A percentile compares a stretch with the other conserved stretches of the same genome.
These are phyloP conservation scores for Fusarium luffae DNA, from an alignment of 2,329 filamentous ascomycete genomes.

Conservation along the genomic window DNA sequence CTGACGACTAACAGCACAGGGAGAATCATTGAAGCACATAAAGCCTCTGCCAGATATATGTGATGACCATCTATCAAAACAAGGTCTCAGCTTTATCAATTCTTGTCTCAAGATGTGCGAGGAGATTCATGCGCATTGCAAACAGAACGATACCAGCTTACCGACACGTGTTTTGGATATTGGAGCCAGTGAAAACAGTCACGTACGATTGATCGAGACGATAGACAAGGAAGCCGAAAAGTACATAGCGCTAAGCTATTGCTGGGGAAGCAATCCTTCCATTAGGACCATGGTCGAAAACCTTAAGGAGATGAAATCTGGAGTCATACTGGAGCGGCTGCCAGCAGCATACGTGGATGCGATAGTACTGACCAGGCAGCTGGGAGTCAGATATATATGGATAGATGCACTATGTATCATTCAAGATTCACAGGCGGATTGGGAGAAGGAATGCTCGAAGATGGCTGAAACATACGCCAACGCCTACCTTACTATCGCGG, in stretches of 20 bases:
- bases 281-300: constrained; percentile 13
- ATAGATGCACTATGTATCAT: constrained; percentile 39
- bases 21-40: constrained; percentile 12
- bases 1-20: constrained; percentile 8
- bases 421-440: constrained; percentile 25
- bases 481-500: constrained; percentile 32
- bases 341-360: constrained; percentile 29
- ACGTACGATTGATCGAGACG: constrained; percentile 11
- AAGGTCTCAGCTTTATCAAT: constrained; percentile 19
- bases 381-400: constrained; percentile 31
- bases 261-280: constrained; percentile 21
- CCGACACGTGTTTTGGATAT: constrained; percentile 33
- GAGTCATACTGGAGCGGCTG: constrained; percentile 3
- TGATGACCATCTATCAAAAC: constrained; percentile 18
- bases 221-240: not conserved
- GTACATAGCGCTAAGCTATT: constrained; percentile 40
- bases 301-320: constrained; percentile 12
- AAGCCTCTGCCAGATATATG: constrained; percentile 28
- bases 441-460: constrained; percentile 30
- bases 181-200: not conserved
- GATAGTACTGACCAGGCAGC: not conserved
- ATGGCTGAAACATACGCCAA: constrained; percentile 35
- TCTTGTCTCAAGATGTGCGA: constrained; percentile 19
- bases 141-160: not conserved
- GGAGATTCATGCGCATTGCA: constrained; percentile 11